Base-by-base conservation (phyloP, 2,329 filamentous ascomycete genomes). In the Bisporella sp. region DNA sequence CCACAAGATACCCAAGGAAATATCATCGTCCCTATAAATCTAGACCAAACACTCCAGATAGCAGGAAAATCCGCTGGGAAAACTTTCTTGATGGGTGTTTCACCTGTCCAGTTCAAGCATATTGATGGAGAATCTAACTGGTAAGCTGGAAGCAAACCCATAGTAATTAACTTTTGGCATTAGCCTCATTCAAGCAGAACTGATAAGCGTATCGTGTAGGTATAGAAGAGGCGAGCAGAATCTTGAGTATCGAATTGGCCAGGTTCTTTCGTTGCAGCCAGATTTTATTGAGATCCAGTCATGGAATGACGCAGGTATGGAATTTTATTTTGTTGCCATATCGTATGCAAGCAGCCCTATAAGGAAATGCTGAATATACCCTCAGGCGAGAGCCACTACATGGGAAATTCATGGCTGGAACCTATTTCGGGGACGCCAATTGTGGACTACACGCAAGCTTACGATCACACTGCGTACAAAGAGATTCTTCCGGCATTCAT, bases 101-200 rank as follows among this genome's bases (percentile, higher is more conserved):
- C 68, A 0, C 60, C 67, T 0, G 45, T 69, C 0, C 69, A 71
- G 47, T 71, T 66, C 64, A 70, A 71, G 53, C 65, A 69, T 32
- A 30, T 29, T 9, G n/a, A 13, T 13, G 9, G 29, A 2, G 13
- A 11, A 11, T 11, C 11, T 11, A 45, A 45, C 42, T 45, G 42
- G 42, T 37, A 37, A n/a, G 35, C n/a, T 4, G 21, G 21, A 21
- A 3, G 21, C 21, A 21, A 21, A 21, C 21, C 21, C 21, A 21
- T 21, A 21, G 21, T 3, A 21, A 3, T 3, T 21, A 21, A 3
- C 21, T 21, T 21, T 21, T 21, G 8, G 35, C 4, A 37, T 37
- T 49, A 56, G 67, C 8, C 54, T 37, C 35, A 59, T 37, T 29
- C 32, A 3, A 42, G 21, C 28, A 68, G n/a, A 37, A 9, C 35